These are phyloP conservation scores for Populus hybrid DNA, from an alignment of 441 rosid genomes.

Conservation along the genomic window DNA sequence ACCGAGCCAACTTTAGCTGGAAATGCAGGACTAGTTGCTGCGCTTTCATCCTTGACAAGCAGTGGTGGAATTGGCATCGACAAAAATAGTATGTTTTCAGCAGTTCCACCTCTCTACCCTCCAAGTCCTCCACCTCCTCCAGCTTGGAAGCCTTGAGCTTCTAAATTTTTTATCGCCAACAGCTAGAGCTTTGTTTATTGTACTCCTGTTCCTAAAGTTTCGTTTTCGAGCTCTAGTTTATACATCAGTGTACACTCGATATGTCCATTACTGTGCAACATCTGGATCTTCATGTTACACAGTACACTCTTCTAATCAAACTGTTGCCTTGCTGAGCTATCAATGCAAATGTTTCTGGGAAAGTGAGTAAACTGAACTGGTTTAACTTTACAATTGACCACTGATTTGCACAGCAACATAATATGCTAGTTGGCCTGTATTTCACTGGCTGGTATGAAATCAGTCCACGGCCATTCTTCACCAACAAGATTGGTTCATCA, in stretches of 20 bases:
- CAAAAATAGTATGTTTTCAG: slow-evolving; percentile 56
- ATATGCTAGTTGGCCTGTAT: too few species aligned
- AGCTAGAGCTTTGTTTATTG: background rate
- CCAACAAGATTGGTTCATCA: too few species aligned
- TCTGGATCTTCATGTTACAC: background rate
- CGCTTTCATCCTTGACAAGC: slow-evolving; percentile 60
- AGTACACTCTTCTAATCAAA: background rate
- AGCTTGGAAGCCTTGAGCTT: slow-evolving; percentile 69
- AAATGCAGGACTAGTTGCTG: slow-evolving; percentile 75
- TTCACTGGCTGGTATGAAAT: too few species aligned
- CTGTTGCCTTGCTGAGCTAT: too few species aligned
- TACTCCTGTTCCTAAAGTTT: background rate
- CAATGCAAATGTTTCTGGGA: too few species aligned
- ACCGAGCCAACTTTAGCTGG: slow-evolving; percentile 83
- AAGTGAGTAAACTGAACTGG: too few species aligned
- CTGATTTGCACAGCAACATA: too few species aligned
- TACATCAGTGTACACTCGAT: background rate
- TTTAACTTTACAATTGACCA: too few species aligned
- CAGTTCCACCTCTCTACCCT: slow-evolving; percentile 74
- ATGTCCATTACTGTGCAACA: background rate
- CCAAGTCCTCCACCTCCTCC: slow-evolving; percentile 66
- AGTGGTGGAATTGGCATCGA: slow-evolving; percentile 52
- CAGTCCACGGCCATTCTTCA: too few species aligned
- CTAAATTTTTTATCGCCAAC: background rate
- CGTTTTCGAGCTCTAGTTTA: slow-evolving; percentile 2